These are phyloP conservation scores for Craterostigma plantagineum DNA, from an alignment of 257 asterid species.

Conservation along the genomic window DNA sequence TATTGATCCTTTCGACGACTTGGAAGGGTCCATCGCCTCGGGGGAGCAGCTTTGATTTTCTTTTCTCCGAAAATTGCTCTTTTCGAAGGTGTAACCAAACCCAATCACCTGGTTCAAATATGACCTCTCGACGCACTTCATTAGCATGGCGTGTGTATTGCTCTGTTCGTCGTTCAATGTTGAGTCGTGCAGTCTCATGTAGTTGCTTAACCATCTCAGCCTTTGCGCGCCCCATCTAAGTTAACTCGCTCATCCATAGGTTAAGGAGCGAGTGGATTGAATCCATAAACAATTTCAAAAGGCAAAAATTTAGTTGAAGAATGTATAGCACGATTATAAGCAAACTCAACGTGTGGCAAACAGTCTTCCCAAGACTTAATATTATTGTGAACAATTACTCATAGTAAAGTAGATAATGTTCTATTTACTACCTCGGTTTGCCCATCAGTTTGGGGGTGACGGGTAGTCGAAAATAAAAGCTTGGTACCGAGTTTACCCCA, in stretches of 20 bases:
- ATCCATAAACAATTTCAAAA: background rate
- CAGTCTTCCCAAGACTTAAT: background rate
- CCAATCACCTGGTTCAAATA: background rate
- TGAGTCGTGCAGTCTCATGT: background rate
- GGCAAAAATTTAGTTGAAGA: background rate
- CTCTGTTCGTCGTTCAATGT: background rate
- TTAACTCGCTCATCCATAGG: background rate
- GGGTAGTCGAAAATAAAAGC: background rate
- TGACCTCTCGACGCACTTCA: background rate
- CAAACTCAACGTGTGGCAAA: background rate
- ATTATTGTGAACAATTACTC: background rate
- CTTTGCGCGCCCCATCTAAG: background rate
- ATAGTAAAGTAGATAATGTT: background rate
- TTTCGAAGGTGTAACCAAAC: background rate
- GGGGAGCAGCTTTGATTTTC: background rate
- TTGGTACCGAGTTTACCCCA: background rate
- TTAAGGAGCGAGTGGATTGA: background rate
- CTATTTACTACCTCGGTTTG: background rate
- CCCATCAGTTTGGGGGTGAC: background rate
- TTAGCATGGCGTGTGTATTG: background rate
- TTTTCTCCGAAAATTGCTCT: background rate
- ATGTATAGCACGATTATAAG: background rate
- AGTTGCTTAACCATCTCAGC: background rate
- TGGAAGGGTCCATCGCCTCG: conserved; percentile 1
- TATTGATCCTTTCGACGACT: background rate